Base-by-base conservation (phyloP, 345 rosid species). In the Eutrema heterophyllum region DNA sequence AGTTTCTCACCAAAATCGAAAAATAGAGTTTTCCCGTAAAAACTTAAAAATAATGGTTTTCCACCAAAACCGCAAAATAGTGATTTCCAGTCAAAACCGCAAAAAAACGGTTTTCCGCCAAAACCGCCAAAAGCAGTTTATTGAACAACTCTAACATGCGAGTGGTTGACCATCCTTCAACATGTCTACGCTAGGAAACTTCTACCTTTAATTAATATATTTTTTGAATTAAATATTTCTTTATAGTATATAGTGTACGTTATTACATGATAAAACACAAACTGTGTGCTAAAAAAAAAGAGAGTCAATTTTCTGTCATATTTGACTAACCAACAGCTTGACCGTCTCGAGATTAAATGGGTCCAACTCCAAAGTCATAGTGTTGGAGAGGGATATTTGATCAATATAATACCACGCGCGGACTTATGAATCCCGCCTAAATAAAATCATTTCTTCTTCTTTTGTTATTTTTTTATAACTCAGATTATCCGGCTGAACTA, bases 281-380 rank as follows among this genome's bases (percentile, higher is more conserved):
- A 48, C 36, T 48, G 52, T 6, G 38, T 16, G 36, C 10, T 49
- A 21, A 74, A 46, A 64, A 30, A n/a, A 27, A 55, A 9, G 30
- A 33, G 62, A 74, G 73, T 74, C 68, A 50, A 60, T 41, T 68
- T 33, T 10, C 67, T 74, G 41, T 56, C 75, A 76, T 44, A 76
- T 69, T 70, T 76, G 79, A 76, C 79, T 59, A 61, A 44, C 52
- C 36, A 69, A 13, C n/a, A 6, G 43, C 79, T 75, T 68, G 79
- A 50, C 64, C 36, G 36, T 24, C 43, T 29, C 51, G 3, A 38
- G 15, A 65, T 38, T 58, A 52, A 43, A 74, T 16, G 26, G 35
- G 59, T 61, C 76, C 16, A 53, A 32, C 13, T 39, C 4, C 54
- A 56, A 63, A 56, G 55, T 48, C 55, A 72, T 43, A 50, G 57